Evolutionary conservation across 257 asterid genomes (phyloP), one percentile per base, ranked within the genome.

Genomic region (Prunella vulgaris): DNA sequence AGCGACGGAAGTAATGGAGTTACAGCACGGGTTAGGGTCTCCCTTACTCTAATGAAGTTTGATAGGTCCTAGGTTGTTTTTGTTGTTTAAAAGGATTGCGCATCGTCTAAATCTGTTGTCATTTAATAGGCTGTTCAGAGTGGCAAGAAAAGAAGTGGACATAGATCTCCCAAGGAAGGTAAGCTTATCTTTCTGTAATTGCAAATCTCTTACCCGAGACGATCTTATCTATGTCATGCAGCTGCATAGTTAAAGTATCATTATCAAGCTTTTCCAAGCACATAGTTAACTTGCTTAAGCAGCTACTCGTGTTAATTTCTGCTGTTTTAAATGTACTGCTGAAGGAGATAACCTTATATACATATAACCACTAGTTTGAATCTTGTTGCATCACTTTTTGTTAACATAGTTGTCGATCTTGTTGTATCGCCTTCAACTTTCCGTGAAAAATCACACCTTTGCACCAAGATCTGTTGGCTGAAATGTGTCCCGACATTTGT

Each of bases 1-100:
- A 94, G 94, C 72, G 95, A 87, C 71, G 98, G 90, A 84, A 94
- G 97, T 70, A 81, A 87, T 74, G 85, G 87, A 76, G 88, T 78
- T 63, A 82, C 84, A 56, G 70, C 81, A 14, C 74, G 75, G 90
- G 98, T 88, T 59, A 76, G 84, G 60, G 67, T 61, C 61, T 80
- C 37, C 21, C 63, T 17, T 12, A 13, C 59, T 18, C 40, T 24
- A 44, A 52, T 9, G 25, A 13, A 38, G n/a, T 63, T 38, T 42
- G 53, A 4, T 42, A 58, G 42, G 27, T 70, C n/a, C 10, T 32
- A 46, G n/a, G 53, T 40, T 35, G 65, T 49, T 48, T 51, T 21
- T 44, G 56, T 60, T 74, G 53, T 35, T 49, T 12, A 18, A 28
- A 17, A 32, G 17, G 25, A 57, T 54, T 62, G 14, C 27, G 24